A percentile compares a stretch with the other conserved stretches of the same genome.
Evolutionary conservation across 2,329 filamentous ascomycete species (phyloP).

Genomic region (Berkeleyomyces basicola): DNA sequence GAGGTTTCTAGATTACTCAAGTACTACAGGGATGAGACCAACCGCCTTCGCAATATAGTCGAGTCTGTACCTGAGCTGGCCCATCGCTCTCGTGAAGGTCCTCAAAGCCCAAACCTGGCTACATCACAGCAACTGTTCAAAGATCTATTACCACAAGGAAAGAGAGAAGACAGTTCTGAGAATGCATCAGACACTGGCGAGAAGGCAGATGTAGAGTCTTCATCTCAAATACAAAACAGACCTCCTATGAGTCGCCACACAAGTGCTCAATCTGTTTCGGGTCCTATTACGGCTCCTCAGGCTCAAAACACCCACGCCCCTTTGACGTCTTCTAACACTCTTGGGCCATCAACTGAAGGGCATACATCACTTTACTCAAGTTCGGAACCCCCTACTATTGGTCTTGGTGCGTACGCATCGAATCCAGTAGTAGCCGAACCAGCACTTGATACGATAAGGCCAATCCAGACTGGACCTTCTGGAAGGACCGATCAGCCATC

Average conservation of each 20-base stretch:
- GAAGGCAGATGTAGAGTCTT: neutral
- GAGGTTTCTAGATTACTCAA: neutral
- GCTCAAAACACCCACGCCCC: neutral
- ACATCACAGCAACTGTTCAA: neutral
- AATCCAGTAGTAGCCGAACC: neutral
- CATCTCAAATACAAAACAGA: neutral
- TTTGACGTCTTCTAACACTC: neutral
- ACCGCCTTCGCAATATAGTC: neutral
- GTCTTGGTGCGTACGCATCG: neutral
- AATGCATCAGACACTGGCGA: neutral
- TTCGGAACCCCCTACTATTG: neutral
- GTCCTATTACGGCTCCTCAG: neutral
- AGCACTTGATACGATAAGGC: neutral
- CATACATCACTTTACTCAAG: neutral
- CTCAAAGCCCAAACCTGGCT: neutral
- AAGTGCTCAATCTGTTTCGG: neutral
- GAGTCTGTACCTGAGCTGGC: neutral
- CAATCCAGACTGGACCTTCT: neutral
- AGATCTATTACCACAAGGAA: neutral
- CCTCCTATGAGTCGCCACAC: neutral
- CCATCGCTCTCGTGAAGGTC: neutral
- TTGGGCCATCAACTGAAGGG: neutral
- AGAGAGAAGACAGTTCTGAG: neutral
- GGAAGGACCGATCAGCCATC: neutral
- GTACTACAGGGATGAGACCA: neutral